Base-by-base conservation (phyloP, 192 early-diverging fungal species). In the Coemansia sp. region DNA sequence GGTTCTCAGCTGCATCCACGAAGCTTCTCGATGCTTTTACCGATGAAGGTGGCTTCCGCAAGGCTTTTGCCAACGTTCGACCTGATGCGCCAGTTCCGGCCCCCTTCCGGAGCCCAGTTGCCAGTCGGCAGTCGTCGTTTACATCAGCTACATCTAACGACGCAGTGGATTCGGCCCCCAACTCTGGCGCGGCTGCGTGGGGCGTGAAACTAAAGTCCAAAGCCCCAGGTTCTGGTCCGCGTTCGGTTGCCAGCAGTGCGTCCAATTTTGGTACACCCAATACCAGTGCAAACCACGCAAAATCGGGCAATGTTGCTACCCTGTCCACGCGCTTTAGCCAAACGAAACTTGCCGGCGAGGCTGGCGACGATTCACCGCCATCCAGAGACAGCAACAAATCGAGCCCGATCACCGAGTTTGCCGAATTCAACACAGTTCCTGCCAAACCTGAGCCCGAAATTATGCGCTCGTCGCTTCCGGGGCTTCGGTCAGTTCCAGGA, bases 41-140 rank as follows among this genome's bases (percentile, higher is more conserved):
- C 6, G 62, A 78, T 23, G 75, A 78, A 25, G 52, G 59, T 7
- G 75, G 65, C 6, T 78, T 78, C 65, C 75, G 75, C 54, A 64
- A 68, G 54, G 75, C 69, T 4, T 78, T 78, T 43, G 47, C 61
- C 16, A 48, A 51, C 27, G 69, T 78, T 18, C 60, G 69, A 4
- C 69, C 75, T 3, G 69, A 77, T 42, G 64, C 73, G 11, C 73
- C 73, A 4, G 67, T 59, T 0, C 73, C 73, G 2, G 60, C 62
- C 0, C 73, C 73, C 5, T 77, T 77, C 47, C 62, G 32, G 32
- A 25, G 56, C 16, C 52, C 63, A 23, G 21, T 19, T n/a, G 24
- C 24, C 6, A 10, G 23, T 21, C n/a, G 11, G 6, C 38, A 21
- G 33, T 22, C 31, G 23, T 22, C 19, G 10, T 11, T 23, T 12